Base-by-base conservation (phyloP, 2,329 filamentous ascomycete species). In the Curvularia lunata region DNA sequence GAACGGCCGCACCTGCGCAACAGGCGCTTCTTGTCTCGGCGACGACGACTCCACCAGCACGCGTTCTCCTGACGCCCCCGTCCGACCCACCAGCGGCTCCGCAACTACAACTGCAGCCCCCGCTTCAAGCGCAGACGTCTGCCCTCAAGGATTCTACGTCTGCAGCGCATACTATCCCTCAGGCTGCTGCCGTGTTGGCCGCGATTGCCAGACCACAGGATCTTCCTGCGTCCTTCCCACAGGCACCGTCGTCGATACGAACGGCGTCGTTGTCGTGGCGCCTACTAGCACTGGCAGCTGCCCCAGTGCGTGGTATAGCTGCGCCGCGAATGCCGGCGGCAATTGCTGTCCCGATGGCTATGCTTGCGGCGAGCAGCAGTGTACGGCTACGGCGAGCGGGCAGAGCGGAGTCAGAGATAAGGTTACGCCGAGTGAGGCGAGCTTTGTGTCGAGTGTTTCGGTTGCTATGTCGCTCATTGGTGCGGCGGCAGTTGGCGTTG, bases 141-240 rank as follows among this genome's bases (percentile, higher is more conserved):
- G 94, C 68, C 94, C 94, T 0, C 93, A 89, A 0, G 93, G 93
- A 2, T 98, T 93, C 81, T 98, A 98, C 76, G 89, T 91, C 49
- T 98, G 94, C 77, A 86, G 88, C 2, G 94, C 94, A 1, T 87
- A 88, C 58, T 91, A 93, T 58, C 81, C 84, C 1, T 92, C 91
- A 13, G 92, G 92, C 19, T 98, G 94, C 80, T 98, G 94, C 78
- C 90, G 90, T 56, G 92, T 91, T 0, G 93, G 92, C 1, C 86
- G 93, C 19, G 85, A 96, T 78, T 98, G 94, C 78, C 86, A 89
- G 58, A 89, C 88, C 0, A 91, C 90, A 0, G 73, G 73, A 3
- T 48, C 47, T 0, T 91, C 89, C 6, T 98, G 94, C 69, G 90
- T 91, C 0, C 79, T 82, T 0, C 75, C 70, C 0, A 69, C 82